Evolutionary conservation across 1,139 yeast genomes (phyloP).

Genomic region (Candida sp.): DNA sequence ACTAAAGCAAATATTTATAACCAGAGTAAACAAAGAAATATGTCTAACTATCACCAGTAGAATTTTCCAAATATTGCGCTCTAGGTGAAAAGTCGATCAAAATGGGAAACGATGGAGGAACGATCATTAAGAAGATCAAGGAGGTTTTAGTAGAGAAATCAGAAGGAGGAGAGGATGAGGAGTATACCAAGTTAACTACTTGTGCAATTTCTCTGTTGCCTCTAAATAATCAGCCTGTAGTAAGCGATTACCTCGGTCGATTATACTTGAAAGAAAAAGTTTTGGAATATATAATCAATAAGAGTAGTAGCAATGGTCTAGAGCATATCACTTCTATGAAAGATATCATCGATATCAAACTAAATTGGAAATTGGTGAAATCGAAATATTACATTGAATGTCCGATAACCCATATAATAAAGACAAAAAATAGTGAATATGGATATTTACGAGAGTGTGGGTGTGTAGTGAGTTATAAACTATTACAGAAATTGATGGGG

Average conservation of each 20-base stretch:
- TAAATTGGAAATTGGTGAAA: conserved; percentile 18
- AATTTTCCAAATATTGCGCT: neutral
- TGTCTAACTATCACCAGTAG: too few species aligned
- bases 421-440: conserved; percentile 22
- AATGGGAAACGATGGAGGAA: conserved; percentile 53
- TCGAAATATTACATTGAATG: conserved; percentile 41
- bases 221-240: conserved; percentile 39
- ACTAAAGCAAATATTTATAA: too few species aligned
- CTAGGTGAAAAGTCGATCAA: neutral
- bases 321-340: conserved; percentile 39
- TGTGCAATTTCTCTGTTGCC: conserved; percentile 31
- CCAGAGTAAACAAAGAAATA: too few species aligned
- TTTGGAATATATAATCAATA: conserved; percentile 51
- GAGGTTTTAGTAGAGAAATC: conserved; percentile 11
- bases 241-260: conserved; percentile 69
- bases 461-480: conserved; percentile 29
- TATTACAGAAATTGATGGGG: conserved; percentile 15
- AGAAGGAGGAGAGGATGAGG: conserved; percentile 29
- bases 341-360: conserved; percentile 27
- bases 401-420: conserved; percentile 33
- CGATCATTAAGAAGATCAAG: conserved; percentile 36
- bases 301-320: conserved; percentile 18
- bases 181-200: conserved; percentile 8
- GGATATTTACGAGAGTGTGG: conserved; percentile 39
- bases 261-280: conserved; percentile 70